Conservation (phyloP, 2,329 filamentous ascomycete species). For the Fusarium nanum region DNA sequence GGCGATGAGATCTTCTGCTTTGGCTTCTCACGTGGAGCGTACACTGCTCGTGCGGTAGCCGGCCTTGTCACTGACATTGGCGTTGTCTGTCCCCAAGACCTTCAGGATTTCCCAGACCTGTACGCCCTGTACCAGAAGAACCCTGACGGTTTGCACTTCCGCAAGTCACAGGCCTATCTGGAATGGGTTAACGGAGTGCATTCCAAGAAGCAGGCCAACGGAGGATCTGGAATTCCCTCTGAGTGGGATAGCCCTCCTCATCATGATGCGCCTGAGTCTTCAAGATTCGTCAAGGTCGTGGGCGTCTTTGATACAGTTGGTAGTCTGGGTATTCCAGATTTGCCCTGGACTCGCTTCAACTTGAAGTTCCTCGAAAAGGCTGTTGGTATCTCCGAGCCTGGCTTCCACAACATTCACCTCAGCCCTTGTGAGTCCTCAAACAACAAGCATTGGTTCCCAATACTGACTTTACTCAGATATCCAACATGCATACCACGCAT, state of each 20-base stretch:
- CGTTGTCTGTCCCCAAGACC: constrained; percentile 41
- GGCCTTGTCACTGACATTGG: constrained; percentile 47
- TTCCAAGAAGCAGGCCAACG: constrained; percentile 25
- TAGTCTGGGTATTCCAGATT: constrained; percentile 43
- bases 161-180: constrained; percentile 40
- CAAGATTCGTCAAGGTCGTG: constrained; percentile 38
- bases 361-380: constrained; percentile 40
- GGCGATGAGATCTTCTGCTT: constrained; percentile 51
- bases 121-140: constrained; percentile 44
- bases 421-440: constrained; percentile 39
- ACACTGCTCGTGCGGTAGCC: constrained; percentile 53
- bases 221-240: constrained; percentile 6
- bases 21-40: constrained; percentile 53
- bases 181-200: constrained; percentile 43
- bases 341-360: constrained; percentile 39
- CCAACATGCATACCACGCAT: constrained; percentile 66
- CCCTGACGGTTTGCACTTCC: constrained; percentile 32
- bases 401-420: constrained; percentile 43
- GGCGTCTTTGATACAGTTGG: constrained; percentile 45
- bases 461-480: constrained; percentile 48
- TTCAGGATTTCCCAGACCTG: constrained; percentile 45
- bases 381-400: constrained; percentile 33
- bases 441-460: neutral
- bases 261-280: constrained; percentile 40
- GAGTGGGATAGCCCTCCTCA: constrained; percentile 39